Base-by-base conservation (phyloP, 2,329 filamentous ascomycete species). In the Gliomastix tumulicola region DNA sequence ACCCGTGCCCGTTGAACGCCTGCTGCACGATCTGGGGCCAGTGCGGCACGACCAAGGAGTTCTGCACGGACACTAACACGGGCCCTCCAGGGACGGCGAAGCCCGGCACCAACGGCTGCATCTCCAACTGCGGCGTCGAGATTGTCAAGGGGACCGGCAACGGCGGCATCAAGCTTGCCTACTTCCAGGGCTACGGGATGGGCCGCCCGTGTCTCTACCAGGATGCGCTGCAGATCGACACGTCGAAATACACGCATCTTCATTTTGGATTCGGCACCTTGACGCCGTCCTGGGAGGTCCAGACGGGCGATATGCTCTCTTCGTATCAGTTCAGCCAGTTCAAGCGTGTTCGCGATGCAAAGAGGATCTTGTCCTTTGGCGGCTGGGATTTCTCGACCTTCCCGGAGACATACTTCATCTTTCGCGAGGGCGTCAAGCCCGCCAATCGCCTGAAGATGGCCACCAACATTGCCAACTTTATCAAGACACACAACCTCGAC, bases 1-100 rank as follows among this genome's bases (percentile, higher is more conserved):
- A 72, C 41, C 63, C 58, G 0, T 74, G 70, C 40, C 63, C 63
- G 0, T 49, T 69, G 1, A 64, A 65, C 18, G 58, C 54, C 1
- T 66, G 62, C 44, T 67, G 63, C 43, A 55, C 58, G 10, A 48
- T 54, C 15, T 64, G 62, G 52, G 69, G 68, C 1, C 55, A 65
- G 34, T 73, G 69, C 19, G 68, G 68, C 6, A 56, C 56, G 2
- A 65, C 62, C 0, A 42, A 44, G 2, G 65, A 65, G 11, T 70
- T 69, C 44, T 74, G 68, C 19, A 52, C 49, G 4, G 42, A 49
- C 39, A 47, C 51, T 0, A 47, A 46, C 30, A 56, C 53, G 1
- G 50, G 49, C 2, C 42, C 45, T 0, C 50, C 54, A 2, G 56
- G 56, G 6, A 56, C 49, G 0, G 43, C 52, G 23, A 46, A 37